phyloP scores from a whole-genome alignment of 495 filamentous ascomycete genomes.

The Penicillium psychrofluorescens region DNA sequence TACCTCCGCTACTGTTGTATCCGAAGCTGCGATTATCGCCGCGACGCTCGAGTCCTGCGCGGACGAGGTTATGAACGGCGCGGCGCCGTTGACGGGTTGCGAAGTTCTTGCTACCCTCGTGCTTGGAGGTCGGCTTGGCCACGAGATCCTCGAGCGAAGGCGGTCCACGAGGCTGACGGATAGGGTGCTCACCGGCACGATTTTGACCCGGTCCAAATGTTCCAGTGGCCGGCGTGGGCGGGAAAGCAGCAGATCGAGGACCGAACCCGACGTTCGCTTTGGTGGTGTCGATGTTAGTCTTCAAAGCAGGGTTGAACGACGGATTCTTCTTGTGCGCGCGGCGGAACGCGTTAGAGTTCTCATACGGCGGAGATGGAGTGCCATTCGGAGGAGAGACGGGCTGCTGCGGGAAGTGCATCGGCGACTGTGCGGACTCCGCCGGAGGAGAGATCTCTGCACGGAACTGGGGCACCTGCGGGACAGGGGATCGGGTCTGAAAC shows the following conservation, averaged over 20 bases:
- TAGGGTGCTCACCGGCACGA: slow-evolving; percentile 88
- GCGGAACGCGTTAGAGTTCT: slow-evolving; percentile 80
- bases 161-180: slow-evolving; percentile 88
- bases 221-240: slow-evolving; percentile 72
- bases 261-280: slow-evolving; percentile 50
- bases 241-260: slow-evolving; percentile 71
- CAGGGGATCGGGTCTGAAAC: slow-evolving; percentile 31
- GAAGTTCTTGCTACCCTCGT: slow-evolving; percentile 98
- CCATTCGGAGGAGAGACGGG: slow-evolving; percentile 61
- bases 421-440: slow-evolving; percentile 47
- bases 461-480: slow-evolving; percentile 50
- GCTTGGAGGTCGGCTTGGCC: slow-evolving; percentile 83
- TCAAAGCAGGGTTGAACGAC: slow-evolving; percentile 63
- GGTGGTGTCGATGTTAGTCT: slow-evolving; percentile 49
- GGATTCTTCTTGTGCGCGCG: slow-evolving; percentile 85
- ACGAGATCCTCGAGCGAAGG: slow-evolving; percentile 87
- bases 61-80: slow-evolving; percentile 84
- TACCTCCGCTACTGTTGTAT: slow-evolving; percentile 59
- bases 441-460: slow-evolving; percentile 78
- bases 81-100: slow-evolving; percentile 85
- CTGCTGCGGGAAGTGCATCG: slow-evolving; percentile 34
- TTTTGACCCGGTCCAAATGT: slow-evolving; percentile 91
- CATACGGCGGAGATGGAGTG: slow-evolving; percentile 51
- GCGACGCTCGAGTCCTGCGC: slow-evolving; percentile 82
- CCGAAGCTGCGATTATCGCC: slow-evolving; percentile 50